These are phyloP conservation scores for Arthrobotrys sphaeroides DNA, from an alignment of 2,329 filamentous ascomycete genomes.

Conservation along the genomic window DNA sequence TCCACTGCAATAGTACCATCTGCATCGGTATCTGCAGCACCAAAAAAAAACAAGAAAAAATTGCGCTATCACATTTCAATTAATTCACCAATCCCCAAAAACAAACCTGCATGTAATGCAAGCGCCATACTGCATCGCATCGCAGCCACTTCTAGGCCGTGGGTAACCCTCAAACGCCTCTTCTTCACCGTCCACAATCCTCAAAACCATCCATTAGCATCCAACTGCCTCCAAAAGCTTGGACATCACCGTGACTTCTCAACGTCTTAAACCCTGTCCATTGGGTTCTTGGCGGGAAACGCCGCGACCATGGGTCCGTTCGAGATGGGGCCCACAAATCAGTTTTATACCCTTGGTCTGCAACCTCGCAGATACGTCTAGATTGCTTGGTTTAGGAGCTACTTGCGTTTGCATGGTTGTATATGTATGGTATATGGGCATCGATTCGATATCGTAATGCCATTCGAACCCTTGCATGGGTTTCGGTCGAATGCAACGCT, in stretches of 20 bases:
- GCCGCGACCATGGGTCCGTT: constrained; percentile 17
- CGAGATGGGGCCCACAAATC: constrained; percentile 6
- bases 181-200: not conserved
- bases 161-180: not conserved
- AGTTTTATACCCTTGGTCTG: not conserved
- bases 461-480: constrained; percentile 16
- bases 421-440: not conserved
- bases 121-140: constrained; percentile 30
- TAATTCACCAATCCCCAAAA: not conserved
- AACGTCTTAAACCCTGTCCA: constrained; percentile 46
- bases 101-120: not conserved
- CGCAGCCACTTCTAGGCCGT: not conserved
- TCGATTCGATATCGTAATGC: not conserved
- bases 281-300: constrained; percentile 48
- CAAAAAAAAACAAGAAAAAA: not conserved
- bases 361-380: not conserved
- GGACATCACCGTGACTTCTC: constrained; percentile 39
- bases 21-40: too few relatives aligned
- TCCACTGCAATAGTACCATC: too few relatives aligned
- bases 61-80: constrained; percentile 52
- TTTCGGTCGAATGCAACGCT: constrained; percentile 35
- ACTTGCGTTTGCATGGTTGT: too few relatives aligned
- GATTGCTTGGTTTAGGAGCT: too few relatives aligned
- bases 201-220: not conserved
- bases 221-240: constrained; percentile 34